Base-by-base conservation (phyloP, 2,329 filamentous ascomycete species). In the Arthrinium phaeospermum region DNA sequence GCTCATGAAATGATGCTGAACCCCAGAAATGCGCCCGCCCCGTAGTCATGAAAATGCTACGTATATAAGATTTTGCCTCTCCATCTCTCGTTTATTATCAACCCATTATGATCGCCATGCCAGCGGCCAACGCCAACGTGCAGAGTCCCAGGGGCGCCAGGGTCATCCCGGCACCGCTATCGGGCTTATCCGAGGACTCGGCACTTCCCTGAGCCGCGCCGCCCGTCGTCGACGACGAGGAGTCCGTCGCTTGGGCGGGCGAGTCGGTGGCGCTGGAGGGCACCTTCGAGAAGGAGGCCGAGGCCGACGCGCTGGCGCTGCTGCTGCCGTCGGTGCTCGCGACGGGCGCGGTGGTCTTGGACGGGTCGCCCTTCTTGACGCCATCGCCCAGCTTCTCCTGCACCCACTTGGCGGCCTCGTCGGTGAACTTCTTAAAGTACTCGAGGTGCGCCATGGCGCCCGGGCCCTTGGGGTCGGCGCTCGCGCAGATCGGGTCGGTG, bases 401-500 rank as follows among this genome's bases (percentile, higher is more conserved):
- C 47, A 53, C 68, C 47, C 45, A 77, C 34, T 74, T 71, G 41
- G 77, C 76, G 44, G 74, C 75, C 14, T 75, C 75, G 37, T 75
- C 68, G 53, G 74, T 76, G 73, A 77, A 80, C n/a, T 80, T 53
- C 27, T 82, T 77, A 72, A 83, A 83, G 71, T 84, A 84, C 73
- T 81, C 81, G 14, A 81, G 77, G 71, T 84, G 83, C 12, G 78
- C 78, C 67, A 19, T 45, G 67, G 41, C 41, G 24, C 14, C n/a
- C 2, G 67, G 41, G 22, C 76, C 77, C 1, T 79, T 77, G 3
- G 75, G 76, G 24, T 81, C 74, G 12, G 81, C 82, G 19, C 77
- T 77, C 14, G 82, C 82, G 73, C 84, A 85, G 71, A 83, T 80
- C 1, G 83, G 81, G 71, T 85, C 84, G 10, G 79, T 79, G 4